phyloP scores from a whole-genome alignment of 2,329 filamentous ascomycete genomes.

The Sclerotinia sclerotiorum region DNA sequence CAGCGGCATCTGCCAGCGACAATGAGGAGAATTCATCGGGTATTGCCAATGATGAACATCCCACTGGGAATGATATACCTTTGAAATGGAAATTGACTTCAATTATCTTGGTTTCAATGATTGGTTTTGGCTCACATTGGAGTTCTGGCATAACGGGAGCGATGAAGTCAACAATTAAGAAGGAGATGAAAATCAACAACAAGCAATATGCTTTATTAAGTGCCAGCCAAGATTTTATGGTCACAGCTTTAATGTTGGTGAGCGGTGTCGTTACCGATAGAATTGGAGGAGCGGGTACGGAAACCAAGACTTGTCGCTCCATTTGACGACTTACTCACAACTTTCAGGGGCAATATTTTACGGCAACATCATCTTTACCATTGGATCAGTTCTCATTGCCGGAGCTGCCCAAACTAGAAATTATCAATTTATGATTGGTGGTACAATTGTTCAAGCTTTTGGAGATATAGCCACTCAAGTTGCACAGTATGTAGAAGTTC shows the following conservation, averaged over 20 bases:
- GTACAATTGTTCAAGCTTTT: conserved; percentile 46
- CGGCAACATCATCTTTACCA: conserved; percentile 59
- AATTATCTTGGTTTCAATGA: conserved; percentile 52
- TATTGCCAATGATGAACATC: not conserved
- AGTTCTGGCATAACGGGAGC: conserved; percentile 60
- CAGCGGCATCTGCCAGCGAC: conserved; percentile 6
- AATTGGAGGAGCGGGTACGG: conserved; percentile 55
- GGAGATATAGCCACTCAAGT: conserved; percentile 65
- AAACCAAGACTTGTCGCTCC: not conserved
- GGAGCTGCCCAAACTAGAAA: conserved; percentile 55
- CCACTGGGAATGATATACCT: conserved; percentile 27
- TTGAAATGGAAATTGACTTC: conserved; percentile 43
- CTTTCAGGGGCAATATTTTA: conserved; percentile 50
- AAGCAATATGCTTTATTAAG: conserved; percentile 59
- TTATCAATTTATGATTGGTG: conserved; percentile 61
- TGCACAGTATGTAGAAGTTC: conserved; percentile 46
- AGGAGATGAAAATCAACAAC: conserved; percentile 60
- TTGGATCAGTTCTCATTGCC: conserved; percentile 59
- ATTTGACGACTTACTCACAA: not conserved
- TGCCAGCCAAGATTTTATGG: conserved; percentile 63
- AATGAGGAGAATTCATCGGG: not conserved
- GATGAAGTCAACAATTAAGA: conserved; percentile 62
- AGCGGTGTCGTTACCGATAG: conserved; percentile 58
- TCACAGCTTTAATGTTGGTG: conserved; percentile 53
- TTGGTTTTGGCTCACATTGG: conserved; percentile 61